phyloP scores from a whole-genome alignment of 192 early-diverging fungal species.

The Coemansia sp. region DNA sequence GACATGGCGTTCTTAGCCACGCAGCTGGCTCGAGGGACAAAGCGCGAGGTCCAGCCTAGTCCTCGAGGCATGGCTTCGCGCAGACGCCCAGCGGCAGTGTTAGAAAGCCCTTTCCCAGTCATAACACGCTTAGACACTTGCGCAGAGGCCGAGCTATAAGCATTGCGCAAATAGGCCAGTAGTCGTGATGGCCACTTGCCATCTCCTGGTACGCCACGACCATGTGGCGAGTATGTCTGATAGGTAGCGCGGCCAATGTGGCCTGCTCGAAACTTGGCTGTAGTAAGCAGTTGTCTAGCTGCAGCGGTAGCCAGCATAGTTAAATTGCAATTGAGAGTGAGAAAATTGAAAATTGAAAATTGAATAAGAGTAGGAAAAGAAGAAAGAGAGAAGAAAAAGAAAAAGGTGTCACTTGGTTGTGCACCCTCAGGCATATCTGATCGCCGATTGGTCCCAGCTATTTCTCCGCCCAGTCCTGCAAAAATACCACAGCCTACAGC shows the following conservation, averaged over 20 bases:
- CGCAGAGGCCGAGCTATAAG: conserved; percentile 7
- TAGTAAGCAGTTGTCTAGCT: conserved; percentile 11
- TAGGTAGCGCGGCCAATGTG: conserved; percentile 29
- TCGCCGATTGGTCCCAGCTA: conserved; percentile 1
- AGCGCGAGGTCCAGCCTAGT: conserved; percentile 19
- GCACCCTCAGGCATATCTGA: background rate
- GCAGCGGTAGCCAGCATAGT: conserved; percentile 38
- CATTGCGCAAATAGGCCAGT: conserved; percentile 29
- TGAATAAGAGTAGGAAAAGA: conserved; percentile 1
- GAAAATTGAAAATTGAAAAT: background rate
- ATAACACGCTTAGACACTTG: background rate
- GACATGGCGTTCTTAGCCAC: conserved; percentile 8
- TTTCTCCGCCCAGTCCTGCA: background rate
- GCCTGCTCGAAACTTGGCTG: background rate
- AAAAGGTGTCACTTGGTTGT: background rate
- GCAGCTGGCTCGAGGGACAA: background rate
- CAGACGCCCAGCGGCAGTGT: conserved; percentile 31
- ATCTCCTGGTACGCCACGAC: conserved; percentile 10
- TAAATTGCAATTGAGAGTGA: background rate
- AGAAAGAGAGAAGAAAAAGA: background rate
- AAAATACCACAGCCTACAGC: conserved; percentile 70
- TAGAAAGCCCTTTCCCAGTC: conserved; percentile 10
- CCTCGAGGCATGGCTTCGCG: conserved; percentile 23
- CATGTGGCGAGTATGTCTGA: conserved; percentile 30
- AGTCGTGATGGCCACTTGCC: conserved; percentile 35